A percentile compares a stretch with the other conserved stretches of the same genome.
Evolutionary conservation across 1,139 yeast species (phyloP).

Genomic region (Candida sp.): DNA sequence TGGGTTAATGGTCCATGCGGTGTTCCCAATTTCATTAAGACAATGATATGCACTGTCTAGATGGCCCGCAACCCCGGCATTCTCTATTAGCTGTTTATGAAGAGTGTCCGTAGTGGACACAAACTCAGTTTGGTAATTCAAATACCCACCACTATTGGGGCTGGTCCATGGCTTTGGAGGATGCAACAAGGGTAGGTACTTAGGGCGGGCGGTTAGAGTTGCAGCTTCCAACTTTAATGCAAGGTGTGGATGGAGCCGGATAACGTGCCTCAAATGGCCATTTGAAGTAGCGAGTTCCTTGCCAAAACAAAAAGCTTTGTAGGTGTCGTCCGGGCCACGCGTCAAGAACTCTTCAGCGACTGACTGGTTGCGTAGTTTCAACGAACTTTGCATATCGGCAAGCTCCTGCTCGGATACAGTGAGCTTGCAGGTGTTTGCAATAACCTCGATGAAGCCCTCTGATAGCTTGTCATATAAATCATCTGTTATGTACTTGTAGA

Average conservation of each 20-base stretch:
- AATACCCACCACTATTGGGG: constrained; percentile 41
- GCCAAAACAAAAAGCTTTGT: constrained; percentile 5
- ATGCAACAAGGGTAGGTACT: constrained; percentile 39
- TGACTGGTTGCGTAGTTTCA: not conserved
- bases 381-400: constrained; percentile 5
- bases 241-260: constrained; percentile 30
- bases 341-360: not conserved
- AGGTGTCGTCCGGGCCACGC: not conserved
- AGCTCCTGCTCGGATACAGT: constrained; percentile 13
- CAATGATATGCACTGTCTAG: constrained; percentile 33
- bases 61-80: constrained; percentile 38
- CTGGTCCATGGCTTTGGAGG: constrained; percentile 44
- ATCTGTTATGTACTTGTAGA: constrained; percentile 7
- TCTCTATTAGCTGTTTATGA: constrained; percentile 24
- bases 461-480: constrained; percentile 10
- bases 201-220: not conserved
- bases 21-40: constrained; percentile 31
- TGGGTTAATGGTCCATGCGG: constrained; percentile 43
- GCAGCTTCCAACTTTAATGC: constrained; percentile 19
- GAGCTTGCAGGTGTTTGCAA: constrained; percentile 25
- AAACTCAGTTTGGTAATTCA: constrained; percentile 28
- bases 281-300: not conserved
- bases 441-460: constrained; percentile 20
- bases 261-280: not conserved
- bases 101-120: constrained; percentile 25